Conservation (phyloP, 371 early-diverging fungal species). For the Lichtheimia corymbifera region DNA sequence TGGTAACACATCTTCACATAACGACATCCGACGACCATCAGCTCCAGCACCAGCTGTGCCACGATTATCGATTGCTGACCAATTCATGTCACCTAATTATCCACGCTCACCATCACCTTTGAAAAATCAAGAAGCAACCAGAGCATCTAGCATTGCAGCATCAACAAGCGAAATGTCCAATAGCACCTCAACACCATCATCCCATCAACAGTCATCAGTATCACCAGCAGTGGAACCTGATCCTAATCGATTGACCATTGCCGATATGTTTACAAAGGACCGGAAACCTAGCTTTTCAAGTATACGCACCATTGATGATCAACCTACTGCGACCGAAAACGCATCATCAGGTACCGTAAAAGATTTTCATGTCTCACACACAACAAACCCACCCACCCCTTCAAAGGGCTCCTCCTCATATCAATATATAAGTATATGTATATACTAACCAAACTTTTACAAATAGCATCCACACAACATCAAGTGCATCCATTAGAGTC, state of each 20-base stretch:
- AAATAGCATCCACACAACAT: too few relatives aligned
- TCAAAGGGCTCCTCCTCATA: too few relatives aligned
- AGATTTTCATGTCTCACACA: too few relatives aligned
- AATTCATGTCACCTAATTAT: slow-evolving; percentile 31
- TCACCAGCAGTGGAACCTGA: slow-evolving; percentile 3
- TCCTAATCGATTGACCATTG: slow-evolving; percentile 35
- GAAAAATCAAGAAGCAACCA: background rate
- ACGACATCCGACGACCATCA: slow-evolving; percentile 13
- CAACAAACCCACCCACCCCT: too few relatives aligned
- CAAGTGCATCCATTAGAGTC: background rate
- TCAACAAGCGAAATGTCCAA: background rate
- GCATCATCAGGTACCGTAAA: too few relatives aligned
- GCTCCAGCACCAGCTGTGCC: slow-evolving; percentile 8
- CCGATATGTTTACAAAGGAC: slow-evolving; percentile 31
- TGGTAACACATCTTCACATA: background rate
- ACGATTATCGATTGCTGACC: slow-evolving; percentile 36
- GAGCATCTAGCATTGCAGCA: too few relatives aligned
- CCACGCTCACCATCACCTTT: slow-evolving; percentile 9
- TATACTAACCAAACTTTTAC: too few relatives aligned
- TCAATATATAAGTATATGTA: too few relatives aligned
- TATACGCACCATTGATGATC: too few relatives aligned
- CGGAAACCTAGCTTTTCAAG: too few relatives aligned
- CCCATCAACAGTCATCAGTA: background rate
- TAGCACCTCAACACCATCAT: background rate
- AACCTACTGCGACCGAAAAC: too few relatives aligned